Percentiles rank a stretch among this genome's conserved stretches.
Evolutionary conservation across 2,329 filamentous ascomycete genomes (phyloP).

Genomic region (Xylariaceae sp.): DNA sequence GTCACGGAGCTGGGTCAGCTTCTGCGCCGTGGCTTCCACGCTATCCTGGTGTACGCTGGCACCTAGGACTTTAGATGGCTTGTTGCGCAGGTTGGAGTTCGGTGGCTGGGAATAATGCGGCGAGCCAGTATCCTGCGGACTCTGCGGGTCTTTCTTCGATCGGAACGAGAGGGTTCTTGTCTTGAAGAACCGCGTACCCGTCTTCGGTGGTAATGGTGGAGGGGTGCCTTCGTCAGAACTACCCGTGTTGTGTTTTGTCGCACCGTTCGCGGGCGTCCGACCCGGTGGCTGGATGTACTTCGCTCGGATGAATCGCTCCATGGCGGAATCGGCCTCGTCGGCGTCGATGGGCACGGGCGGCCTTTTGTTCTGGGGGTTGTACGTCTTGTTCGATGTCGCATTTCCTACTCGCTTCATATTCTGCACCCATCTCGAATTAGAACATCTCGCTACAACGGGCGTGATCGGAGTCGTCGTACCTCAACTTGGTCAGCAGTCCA

Average conservation of each 20-base stretch:
- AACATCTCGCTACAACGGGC: slow-evolving; percentile 13
- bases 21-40: slow-evolving; percentile 62
- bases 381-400: slow-evolving; percentile 74
- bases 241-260: slow-evolving; percentile 37
- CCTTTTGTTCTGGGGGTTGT: slow-evolving; percentile 79
- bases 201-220: slow-evolving; percentile 58
- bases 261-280: slow-evolving; percentile 32
- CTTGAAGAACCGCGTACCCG: slow-evolving; percentile 54
- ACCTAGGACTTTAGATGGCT: slow-evolving; percentile 64
- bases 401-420: slow-evolving; percentile 96
- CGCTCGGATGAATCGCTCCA: slow-evolving; percentile 91
- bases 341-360: slow-evolving; percentile 82
- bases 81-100: slow-evolving; percentile 45
- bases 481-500: slow-evolving; percentile 97
- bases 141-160: slow-evolving; percentile 48
- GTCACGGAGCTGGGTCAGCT: slow-evolving; percentile 70
- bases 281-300: slow-evolving; percentile 71
- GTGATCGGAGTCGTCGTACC: slow-evolving; percentile 47
- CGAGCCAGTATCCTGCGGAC: slow-evolving; percentile 32
- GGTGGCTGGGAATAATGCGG: slow-evolving; percentile 33
- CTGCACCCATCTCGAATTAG: slow-evolving; percentile 40
- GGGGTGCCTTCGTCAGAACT: slow-evolving; percentile 55
- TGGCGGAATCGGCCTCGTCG: slow-evolving; percentile 87
- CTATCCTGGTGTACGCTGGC: slow-evolving; percentile 55
- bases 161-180: slow-evolving; percentile 57